Conservation (phyloP, 768 basidiomycete species). For the Auriscalpium microsporum region DNA sequence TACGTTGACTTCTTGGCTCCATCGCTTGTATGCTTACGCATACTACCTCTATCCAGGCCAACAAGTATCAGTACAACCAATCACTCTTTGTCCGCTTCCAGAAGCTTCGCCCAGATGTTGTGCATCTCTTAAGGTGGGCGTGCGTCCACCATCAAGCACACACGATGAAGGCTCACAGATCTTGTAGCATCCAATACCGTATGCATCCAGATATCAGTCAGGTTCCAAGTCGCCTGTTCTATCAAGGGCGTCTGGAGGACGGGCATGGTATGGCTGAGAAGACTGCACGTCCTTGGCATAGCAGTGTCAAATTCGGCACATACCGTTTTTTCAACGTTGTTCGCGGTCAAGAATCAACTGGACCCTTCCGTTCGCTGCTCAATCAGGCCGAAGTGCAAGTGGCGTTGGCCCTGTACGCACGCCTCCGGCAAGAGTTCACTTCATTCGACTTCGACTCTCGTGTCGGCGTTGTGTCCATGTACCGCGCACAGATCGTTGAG, state of each 20-base stretch:
- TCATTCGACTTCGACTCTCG: slow-evolving; percentile 43
- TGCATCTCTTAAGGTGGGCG: slow-evolving; percentile 80
- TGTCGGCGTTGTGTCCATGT: slow-evolving; percentile 84
- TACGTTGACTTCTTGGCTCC: slow-evolving; percentile 24
- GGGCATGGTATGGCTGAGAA: slow-evolving; percentile 84
- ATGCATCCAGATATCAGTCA: slow-evolving; percentile 96
- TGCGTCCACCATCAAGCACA: too few relatives aligned
- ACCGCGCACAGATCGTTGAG: slow-evolving; percentile 80
- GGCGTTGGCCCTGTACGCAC: slow-evolving; percentile 69
- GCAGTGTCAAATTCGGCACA: slow-evolving; percentile 62
- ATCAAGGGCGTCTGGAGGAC: slow-evolving; percentile 68
- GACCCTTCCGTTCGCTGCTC: slow-evolving; percentile 61
- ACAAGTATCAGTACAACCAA: slow-evolving; percentile 72
- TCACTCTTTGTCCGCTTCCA: slow-evolving; percentile 90
- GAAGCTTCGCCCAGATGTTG: slow-evolving; percentile 67
- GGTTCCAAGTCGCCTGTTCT: slow-evolving; percentile 86
- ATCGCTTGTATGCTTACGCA: not conserved
- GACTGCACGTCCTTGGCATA: slow-evolving; percentile 83
- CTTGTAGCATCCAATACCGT: slow-evolving; percentile 88
- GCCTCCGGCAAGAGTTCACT: slow-evolving; percentile 57
- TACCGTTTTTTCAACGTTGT: slow-evolving; percentile 87
- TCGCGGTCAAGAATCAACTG: slow-evolving; percentile 52
- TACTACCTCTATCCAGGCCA: slow-evolving; percentile 37
- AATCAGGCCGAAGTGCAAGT: slow-evolving; percentile 69
- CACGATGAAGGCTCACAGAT: too few relatives aligned